These are phyloP conservation scores for Mycena amicta DNA, from an alignment of 768 basidiomycete genomes.

Conservation along the genomic window DNA sequence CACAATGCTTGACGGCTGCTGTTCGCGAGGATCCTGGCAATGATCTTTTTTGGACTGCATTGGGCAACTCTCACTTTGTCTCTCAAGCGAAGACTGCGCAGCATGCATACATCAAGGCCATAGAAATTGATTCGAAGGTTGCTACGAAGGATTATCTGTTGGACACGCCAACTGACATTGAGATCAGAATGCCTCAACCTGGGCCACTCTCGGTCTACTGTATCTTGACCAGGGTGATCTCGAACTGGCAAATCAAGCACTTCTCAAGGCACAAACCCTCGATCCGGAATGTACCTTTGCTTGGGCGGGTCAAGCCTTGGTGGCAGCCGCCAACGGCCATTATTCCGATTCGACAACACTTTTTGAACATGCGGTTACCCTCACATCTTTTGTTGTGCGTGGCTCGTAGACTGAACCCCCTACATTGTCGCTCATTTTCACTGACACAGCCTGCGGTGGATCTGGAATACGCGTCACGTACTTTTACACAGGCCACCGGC, in stretches of 20 bases:
- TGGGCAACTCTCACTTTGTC: constrained; percentile 74
- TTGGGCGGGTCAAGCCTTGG: constrained; percentile 88
- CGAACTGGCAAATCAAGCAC: constrained; percentile 83
- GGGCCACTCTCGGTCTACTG: constrained; percentile 88
- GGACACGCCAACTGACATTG: constrained; percentile 1
- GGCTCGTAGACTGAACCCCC: neutral
- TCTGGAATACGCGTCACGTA: constrained; percentile 67
- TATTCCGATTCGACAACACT: constrained; percentile 64
- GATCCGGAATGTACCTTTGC: constrained; percentile 88
- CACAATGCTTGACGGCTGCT: constrained; percentile 66
- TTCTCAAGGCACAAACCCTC: constrained; percentile 85
- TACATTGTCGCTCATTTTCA: constrained; percentile 2
- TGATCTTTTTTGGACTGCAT: constrained; percentile 76
- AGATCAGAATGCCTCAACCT: constrained; percentile 66
- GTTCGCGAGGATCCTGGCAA: constrained; percentile 73
- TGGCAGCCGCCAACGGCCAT: constrained; percentile 64
- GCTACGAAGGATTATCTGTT: constrained; percentile 1
- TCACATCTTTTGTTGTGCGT: constrained; percentile 62
- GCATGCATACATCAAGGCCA: constrained; percentile 87
- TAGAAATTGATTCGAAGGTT: constrained; percentile 87
- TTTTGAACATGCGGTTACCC: constrained; percentile 70
- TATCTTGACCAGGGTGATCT: constrained; percentile 79
- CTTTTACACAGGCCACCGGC: constrained; percentile 46
- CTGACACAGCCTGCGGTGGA: constrained; percentile 78
- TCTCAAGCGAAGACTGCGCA: constrained; percentile 76